Conservation (phyloP, 805 yeast genomes). For the Pichia heedii region DNA sequence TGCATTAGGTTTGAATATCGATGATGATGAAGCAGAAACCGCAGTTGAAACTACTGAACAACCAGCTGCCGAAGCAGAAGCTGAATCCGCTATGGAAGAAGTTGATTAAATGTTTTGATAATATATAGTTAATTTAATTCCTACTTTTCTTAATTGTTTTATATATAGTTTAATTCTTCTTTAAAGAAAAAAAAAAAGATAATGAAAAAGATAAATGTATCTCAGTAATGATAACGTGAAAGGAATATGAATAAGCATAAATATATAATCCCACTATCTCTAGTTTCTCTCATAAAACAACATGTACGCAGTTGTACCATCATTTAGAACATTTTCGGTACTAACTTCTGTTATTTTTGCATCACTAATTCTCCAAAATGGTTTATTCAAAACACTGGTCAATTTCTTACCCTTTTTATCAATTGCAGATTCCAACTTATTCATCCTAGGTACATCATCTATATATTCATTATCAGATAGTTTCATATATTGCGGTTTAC, state of each 20-base stretch:
- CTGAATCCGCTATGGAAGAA: constrained; percentile 98
- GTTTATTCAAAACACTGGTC: constrained; percentile 45
- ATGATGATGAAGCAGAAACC: constrained; percentile 59
- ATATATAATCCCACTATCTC: too few relatives aligned
- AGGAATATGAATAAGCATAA: too few relatives aligned
- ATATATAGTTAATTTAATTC: not conserved
- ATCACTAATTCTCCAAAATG: constrained; percentile 86
- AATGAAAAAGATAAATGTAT: too few relatives aligned
- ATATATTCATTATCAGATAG: constrained; percentile 23
- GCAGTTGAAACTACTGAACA: constrained; percentile 25
- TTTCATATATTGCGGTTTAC: constrained; percentile 56
- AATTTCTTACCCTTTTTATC: constrained; percentile 27
- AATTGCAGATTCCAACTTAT: not conserved
- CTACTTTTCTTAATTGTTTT: not conserved
- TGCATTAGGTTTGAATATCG: constrained; percentile 92
- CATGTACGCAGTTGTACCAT: constrained; percentile 75
- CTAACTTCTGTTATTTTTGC: constrained; percentile 55
- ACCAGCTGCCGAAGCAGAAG: constrained; percentile 38
- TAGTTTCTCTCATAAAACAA: constrained; percentile 53
- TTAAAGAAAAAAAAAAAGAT: not conserved
- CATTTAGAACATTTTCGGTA: constrained; percentile 49
- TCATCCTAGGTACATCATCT: constrained; percentile 12
- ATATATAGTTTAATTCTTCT: constrained; percentile 1
- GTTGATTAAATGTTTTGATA: constrained; percentile 57
- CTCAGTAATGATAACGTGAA: too few relatives aligned